Evolutionary conservation across 129 eudicot genomes (phyloP).

Genomic region (Tagetes erecta): DNA sequence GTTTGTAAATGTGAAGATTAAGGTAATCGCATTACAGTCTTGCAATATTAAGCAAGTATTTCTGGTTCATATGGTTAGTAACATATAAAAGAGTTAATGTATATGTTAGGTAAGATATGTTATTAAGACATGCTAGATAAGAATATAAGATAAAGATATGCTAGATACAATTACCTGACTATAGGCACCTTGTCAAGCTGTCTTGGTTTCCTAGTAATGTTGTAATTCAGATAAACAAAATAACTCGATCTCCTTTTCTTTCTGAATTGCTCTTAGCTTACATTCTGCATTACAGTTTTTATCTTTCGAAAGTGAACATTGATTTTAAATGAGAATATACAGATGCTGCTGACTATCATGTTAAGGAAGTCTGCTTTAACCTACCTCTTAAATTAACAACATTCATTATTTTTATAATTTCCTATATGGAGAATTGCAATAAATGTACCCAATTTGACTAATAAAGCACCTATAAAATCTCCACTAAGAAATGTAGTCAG

Average conservation of each 20-base stretch:
- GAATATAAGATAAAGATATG: too few relatives aligned
- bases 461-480: neutral
- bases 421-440: neutral
- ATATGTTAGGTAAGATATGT: too few relatives aligned
- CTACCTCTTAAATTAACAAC: neutral
- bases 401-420: neutral
- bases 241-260: too few relatives aligned
- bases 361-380: neutral
- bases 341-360: neutral
- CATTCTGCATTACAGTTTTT: neutral
- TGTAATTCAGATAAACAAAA: too few relatives aligned
- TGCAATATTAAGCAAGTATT: conserved; percentile 5
- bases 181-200: too few relatives aligned
- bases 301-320: neutral
- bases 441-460: neutral
- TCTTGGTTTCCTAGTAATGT: too few relatives aligned
- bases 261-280: too few relatives aligned
- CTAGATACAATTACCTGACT: too few relatives aligned
- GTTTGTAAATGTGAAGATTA: conserved; percentile 81
- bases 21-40: conserved; percentile 49
- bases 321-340: neutral
- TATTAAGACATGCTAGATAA: too few relatives aligned
- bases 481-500: neutral
- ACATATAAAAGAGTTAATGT: neutral
- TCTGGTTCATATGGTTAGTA: neutral